Conservation (phyloP, 2,329 filamentous ascomycete genomes). For the Aureobasidium pullulans region DNA sequence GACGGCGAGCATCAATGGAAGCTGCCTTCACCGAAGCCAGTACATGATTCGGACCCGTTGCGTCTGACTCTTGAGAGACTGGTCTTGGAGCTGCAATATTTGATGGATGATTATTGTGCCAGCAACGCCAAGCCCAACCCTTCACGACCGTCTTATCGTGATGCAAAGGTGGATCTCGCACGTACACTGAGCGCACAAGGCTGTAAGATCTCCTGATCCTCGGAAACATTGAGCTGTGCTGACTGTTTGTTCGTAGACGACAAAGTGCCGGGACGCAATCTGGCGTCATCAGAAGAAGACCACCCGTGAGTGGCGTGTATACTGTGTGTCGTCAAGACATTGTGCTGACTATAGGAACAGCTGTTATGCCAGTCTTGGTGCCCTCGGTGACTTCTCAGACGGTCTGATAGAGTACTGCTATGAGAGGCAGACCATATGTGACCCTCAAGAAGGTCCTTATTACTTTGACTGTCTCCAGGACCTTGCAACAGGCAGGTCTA, state of each 20-base stretch:
- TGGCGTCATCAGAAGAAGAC: conserved; percentile 23
- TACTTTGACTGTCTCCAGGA: conserved; percentile 60
- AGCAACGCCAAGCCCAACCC: conserved; percentile 19
- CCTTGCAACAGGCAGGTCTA: conserved; percentile 50
- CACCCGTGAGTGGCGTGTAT: conserved; percentile 27
- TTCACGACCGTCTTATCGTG: conserved; percentile 23
- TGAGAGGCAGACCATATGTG: conserved; percentile 50
- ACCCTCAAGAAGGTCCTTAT: conserved; percentile 48
- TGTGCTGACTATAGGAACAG: conserved; percentile 23
- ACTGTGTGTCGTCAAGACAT: not conserved
- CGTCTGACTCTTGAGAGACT: conserved; percentile 49
- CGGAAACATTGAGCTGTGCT: not conserved
- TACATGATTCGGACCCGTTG: conserved; percentile 23
- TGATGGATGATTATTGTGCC: conserved; percentile 36
- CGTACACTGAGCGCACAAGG: conserved; percentile 27
- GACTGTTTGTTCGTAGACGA: not conserved
- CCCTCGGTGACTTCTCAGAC: conserved; percentile 55
- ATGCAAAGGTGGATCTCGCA: conserved; percentile 27
- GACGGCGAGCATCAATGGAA: conserved; percentile 20
- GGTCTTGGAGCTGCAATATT: conserved; percentile 48
- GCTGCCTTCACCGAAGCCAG: conserved; percentile 22
- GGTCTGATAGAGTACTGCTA: conserved; percentile 55
- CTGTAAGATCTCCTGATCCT: conserved; percentile 22
- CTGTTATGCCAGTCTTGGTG: conserved; percentile 57
- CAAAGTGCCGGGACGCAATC: conserved; percentile 3